These are phyloP conservation scores for Chenopodium formosanum DNA, from an alignment of 148 eudicot species.

Conservation along the genomic window DNA sequence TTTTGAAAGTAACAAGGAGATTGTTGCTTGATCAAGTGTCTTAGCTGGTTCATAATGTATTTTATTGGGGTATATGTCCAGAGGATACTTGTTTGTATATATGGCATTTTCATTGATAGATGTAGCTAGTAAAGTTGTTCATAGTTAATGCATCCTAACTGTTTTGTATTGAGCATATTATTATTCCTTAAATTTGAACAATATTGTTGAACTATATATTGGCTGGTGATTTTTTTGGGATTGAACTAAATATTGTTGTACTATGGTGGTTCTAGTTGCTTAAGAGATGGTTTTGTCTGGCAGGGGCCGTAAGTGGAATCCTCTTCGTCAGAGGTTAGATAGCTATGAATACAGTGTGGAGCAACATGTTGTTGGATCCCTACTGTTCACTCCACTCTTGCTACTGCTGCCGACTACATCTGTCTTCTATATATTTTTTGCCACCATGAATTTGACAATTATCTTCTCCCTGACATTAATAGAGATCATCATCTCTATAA, in stretches of 20 bases:
- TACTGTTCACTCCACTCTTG: constrained; percentile 77
- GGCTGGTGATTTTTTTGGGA: neutral
- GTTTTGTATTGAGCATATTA: neutral
- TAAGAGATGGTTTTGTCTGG: constrained; percentile 28
- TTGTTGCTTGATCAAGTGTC: neutral
- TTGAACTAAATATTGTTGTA: neutral
- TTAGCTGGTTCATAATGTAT: neutral
- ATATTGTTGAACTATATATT: no score
- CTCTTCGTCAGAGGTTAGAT: constrained; percentile 90
- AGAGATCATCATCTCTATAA: constrained; percentile 56
- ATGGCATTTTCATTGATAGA: neutral
- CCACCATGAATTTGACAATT: constrained; percentile 57
- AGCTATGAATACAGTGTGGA: constrained; percentile 92
- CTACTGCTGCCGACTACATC: constrained; percentile 91
- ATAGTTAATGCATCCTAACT: neutral
- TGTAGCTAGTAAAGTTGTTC: neutral
- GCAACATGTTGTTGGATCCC: constrained; percentile 94
- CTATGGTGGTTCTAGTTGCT: constrained; percentile 15
- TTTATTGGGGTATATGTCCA: neutral
- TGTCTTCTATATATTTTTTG: constrained; percentile 82
- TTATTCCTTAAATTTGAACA: neutral
- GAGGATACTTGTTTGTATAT: neutral
- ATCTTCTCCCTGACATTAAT: constrained; percentile 44
- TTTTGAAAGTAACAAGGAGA: neutral
- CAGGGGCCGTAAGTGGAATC: constrained; percentile 94